Percentiles rank a stretch among this genome's conserved stretches.
These are phyloP conservation scores for Malassezia nana DNA, from an alignment of 1,284 basidiomycete species.

Conservation along the genomic window DNA sequence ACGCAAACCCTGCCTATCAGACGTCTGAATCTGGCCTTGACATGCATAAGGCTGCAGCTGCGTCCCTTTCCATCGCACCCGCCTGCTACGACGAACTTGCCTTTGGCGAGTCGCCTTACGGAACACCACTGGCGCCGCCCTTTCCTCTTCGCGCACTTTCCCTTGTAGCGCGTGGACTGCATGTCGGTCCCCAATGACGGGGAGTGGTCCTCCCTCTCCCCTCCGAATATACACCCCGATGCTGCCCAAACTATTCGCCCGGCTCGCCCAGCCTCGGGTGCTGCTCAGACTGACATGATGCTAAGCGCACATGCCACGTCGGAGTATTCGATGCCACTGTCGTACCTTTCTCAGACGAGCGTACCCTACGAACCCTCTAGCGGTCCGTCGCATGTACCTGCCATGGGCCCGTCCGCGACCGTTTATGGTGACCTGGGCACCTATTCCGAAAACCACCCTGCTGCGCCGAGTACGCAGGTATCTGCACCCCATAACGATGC, in stretches of 20 bases:
- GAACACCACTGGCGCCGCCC: not conserved
- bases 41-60: not conserved
- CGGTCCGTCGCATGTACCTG: not conserved
- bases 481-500: too few relatives aligned
- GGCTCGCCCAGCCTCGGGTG: constrained; percentile 1
- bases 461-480: too few relatives aligned
- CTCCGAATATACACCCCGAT: not conserved
- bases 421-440: not conserved
- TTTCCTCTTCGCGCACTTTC: not conserved
- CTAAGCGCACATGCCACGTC: not conserved
- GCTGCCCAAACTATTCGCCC: not conserved
- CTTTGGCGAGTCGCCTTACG: not conserved
- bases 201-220: not conserved
- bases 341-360: not conserved
- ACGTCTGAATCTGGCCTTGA: not conserved
- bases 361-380: not conserved
- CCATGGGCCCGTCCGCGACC: not conserved
- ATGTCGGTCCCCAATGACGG: not conserved
- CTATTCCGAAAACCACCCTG: too few relatives aligned
- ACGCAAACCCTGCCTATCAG: not conserved
- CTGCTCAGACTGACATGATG: not conserved
- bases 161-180: not conserved
- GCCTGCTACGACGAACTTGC: not conserved
- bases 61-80: constrained; percentile 1
- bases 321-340: not conserved